phyloP scores from a whole-genome alignment of 2,329 filamentous ascomycete genomes.

The Colletotrichum abscissum region DNA sequence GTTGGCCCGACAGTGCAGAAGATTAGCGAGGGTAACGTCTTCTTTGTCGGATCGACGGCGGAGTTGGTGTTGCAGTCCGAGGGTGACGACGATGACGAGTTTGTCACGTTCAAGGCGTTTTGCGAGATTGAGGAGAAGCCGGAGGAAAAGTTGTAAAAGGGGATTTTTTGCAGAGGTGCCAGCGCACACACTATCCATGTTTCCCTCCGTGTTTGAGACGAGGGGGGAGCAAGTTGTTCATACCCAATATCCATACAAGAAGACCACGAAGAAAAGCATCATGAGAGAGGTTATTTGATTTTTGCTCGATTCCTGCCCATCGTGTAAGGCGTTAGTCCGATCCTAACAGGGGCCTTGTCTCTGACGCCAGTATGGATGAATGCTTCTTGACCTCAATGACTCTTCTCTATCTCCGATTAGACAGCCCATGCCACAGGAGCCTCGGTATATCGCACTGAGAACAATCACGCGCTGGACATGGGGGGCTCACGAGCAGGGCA shows the following conservation, averaged over 20 bases:
- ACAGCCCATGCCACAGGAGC: background rate
- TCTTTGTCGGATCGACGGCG: constrained; percentile 89
- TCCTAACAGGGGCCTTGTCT: background rate
- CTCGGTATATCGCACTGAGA: background rate
- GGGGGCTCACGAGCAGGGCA: too few species aligned
- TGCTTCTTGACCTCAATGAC: background rate
- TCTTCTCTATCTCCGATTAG: background rate
- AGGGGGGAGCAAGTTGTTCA: constrained; percentile 11
- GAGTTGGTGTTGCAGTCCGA: constrained; percentile 82
- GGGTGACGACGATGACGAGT: constrained; percentile 70
- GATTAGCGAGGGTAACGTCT: constrained; percentile 79
- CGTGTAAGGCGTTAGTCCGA: background rate
- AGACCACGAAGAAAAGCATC: background rate
- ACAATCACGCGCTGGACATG: background rate
- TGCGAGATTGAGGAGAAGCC: constrained; percentile 77
- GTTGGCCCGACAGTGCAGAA: constrained; percentile 86
- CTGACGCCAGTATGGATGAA: background rate
- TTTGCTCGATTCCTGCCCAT: background rate
- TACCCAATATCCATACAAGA: constrained; percentile 20
- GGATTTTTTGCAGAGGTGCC: background rate
- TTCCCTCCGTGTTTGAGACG: background rate
- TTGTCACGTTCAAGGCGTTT: constrained; percentile 93
- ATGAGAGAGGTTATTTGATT: constrained; percentile 1
- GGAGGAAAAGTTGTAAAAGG: constrained; percentile 44
- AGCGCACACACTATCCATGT: background rate